Conservation (phyloP, 2,329 filamentous ascomycete genomes). For the Fusarium equiseti region DNA sequence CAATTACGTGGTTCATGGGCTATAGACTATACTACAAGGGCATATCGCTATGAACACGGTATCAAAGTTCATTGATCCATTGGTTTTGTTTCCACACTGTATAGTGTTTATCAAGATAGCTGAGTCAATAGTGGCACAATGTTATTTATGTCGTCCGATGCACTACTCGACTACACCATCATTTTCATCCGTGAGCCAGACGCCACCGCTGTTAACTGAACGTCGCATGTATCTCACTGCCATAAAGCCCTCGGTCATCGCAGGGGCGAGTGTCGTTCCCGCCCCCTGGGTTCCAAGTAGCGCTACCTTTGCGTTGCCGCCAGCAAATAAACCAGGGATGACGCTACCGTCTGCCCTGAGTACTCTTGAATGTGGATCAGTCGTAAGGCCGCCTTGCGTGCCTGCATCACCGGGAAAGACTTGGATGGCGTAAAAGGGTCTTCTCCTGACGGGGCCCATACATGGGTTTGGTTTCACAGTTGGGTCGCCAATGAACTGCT, state of each 20-base stretch:
- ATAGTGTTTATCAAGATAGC: no score
- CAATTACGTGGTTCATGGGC: no score
- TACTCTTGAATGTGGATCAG: not conserved
- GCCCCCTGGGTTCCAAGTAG: not conserved
- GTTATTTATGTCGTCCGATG: no score
- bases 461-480: not conserved
- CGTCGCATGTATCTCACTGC: not conserved
- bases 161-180: no score
- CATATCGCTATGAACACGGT: no score
- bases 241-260: not conserved
- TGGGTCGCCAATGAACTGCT: not conserved
- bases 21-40: no score
- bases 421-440: not conserved
- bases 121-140: no score
- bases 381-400: not conserved
- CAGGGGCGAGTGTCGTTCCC: not conserved
- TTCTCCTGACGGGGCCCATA: not conserved
- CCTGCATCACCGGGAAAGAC: conserved; percentile 1
- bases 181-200: not conserved
- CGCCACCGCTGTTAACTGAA: not conserved
- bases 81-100: no score
- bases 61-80: no score
- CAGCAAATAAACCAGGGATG: not conserved
- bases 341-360: not conserved
- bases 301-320: not conserved